These are phyloP conservation scores for Arthroderma sp. DNA, from an alignment of 2,329 filamentous ascomycete genomes.

Conservation along the genomic window DNA sequence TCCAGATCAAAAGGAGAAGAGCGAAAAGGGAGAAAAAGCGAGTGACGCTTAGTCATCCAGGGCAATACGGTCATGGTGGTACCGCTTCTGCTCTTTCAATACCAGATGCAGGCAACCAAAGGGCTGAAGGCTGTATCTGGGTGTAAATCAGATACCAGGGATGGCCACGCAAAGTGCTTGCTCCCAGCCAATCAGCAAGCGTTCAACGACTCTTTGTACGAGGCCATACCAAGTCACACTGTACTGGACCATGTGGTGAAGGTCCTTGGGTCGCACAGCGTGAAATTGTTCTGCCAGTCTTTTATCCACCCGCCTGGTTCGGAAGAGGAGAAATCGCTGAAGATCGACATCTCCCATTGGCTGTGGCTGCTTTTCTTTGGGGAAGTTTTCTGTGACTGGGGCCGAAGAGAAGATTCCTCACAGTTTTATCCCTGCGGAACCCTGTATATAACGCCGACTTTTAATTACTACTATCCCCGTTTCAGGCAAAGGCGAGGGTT, in stretches of 20 bases:
- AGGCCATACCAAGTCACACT: no score
- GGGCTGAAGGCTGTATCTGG: no score
- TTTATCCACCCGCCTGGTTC: neutral
- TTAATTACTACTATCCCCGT: constrained; percentile 2
- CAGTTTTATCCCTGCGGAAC: neutral
- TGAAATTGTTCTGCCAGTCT: neutral
- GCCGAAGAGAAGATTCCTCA: neutral
- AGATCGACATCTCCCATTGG: neutral
- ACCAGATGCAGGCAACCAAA: no score
- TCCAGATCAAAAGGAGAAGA: constrained; percentile 1
- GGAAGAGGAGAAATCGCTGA: neutral
- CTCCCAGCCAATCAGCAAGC: no score
- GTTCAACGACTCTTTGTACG: no score
- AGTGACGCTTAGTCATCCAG: neutral
- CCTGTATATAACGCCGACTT: neutral
- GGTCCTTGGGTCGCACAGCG: neutral
- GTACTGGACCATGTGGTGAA: neutral
- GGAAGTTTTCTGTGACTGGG: neutral
- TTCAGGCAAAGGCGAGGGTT: neutral
- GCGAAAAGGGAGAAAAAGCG: constrained; percentile 3
- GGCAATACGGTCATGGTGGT: no score
- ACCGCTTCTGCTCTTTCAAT: no score
- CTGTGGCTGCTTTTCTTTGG: neutral
- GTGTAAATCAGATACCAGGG: no score
- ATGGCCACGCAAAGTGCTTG: no score